phyloP scores from a whole-genome alignment of 2,329 filamentous ascomycete species.

The Tolypocladium pustulatum region DNA sequence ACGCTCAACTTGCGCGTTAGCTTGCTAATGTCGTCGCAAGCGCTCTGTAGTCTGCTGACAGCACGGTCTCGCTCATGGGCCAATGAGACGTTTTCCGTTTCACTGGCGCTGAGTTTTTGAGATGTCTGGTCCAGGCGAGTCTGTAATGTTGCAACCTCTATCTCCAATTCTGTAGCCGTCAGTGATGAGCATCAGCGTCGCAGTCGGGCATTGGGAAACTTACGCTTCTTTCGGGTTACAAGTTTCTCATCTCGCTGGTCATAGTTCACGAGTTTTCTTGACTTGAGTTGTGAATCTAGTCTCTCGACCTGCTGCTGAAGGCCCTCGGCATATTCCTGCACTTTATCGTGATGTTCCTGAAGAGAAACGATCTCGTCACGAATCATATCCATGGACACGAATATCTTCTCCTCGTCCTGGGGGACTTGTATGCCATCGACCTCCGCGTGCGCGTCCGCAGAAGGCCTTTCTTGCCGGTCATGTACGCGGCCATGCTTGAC shows the following conservation, averaged over 20 bases:
- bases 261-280: conserved; percentile 31
- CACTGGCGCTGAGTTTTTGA: conserved; percentile 49
- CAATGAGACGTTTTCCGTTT: conserved; percentile 53
- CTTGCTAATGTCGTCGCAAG: conserved; percentile 46
- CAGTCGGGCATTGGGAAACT: conserved; percentile 17
- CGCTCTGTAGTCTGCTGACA: conserved; percentile 49
- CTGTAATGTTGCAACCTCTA: conserved; percentile 49
- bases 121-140: conserved; percentile 51
- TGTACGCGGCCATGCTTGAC: conserved; percentile 43
- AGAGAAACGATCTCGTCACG: conserved; percentile 45
- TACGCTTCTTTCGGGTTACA: conserved; percentile 44
- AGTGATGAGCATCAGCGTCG: conserved; percentile 4
- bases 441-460: conserved; percentile 29
- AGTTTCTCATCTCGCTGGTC: conserved; percentile 34
- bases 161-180: conserved; percentile 38
- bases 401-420: conserved; percentile 45
- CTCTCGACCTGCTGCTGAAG: conserved; percentile 40
- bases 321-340: conserved; percentile 42
- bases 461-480: conserved; percentile 26
- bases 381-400: conserved; percentile 53
- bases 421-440: conserved; percentile 40
- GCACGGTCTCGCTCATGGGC: conserved; percentile 55
- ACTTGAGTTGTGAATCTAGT: conserved; percentile 37
- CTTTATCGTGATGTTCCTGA: conserved; percentile 44
- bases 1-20: conserved; percentile 30